phyloP scores from a whole-genome alignment of 2,329 filamentous ascomycete species.

The Fusarium agapanthi region DNA sequence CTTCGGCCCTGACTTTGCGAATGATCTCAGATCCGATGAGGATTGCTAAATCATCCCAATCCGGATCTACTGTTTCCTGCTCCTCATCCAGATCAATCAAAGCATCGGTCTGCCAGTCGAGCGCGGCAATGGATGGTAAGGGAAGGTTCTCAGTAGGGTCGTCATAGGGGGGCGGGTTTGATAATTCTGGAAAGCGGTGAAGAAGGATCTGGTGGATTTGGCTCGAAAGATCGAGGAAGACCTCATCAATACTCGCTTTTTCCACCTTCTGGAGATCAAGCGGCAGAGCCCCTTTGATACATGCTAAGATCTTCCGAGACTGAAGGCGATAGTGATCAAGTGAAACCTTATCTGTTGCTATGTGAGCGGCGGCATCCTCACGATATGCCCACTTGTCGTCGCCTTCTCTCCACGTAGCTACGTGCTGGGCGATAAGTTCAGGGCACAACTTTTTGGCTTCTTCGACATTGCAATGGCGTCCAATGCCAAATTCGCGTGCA shows the following conservation, averaged over 20 bases:
- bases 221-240: conserved; percentile 90
- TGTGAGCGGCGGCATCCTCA: conserved; percentile 79
- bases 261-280: conserved; percentile 76
- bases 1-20: conserved; percentile 72
- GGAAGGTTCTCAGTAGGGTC: conserved; percentile 77
- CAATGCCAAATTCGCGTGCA: conserved; percentile 81
- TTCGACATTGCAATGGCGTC: conserved; percentile 76
- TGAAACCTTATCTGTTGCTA: conserved; percentile 91
- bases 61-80: conserved; percentile 80
- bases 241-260: conserved; percentile 95
- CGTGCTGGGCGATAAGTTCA: conserved; percentile 85
- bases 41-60: conserved; percentile 96
- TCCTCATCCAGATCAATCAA: conserved; percentile 81
- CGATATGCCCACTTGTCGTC: conserved; percentile 93
- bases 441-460: conserved; percentile 92
- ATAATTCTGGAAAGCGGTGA: conserved; percentile 78
- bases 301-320: conserved; percentile 80
- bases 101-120: conserved; percentile 88
- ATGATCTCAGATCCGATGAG: conserved; percentile 90
- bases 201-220: conserved; percentile 81
- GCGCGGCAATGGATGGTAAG: conserved; percentile 70
- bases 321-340: conserved; percentile 90
- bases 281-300: conserved; percentile 79
- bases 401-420: conserved; percentile 93
- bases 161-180: conserved; percentile 72